Percentiles rank a stretch among this genome's conserved stretches.
Evolutionary conservation across 768 basidiomycete species (phyloP).

Genomic region (Russula lepida): DNA sequence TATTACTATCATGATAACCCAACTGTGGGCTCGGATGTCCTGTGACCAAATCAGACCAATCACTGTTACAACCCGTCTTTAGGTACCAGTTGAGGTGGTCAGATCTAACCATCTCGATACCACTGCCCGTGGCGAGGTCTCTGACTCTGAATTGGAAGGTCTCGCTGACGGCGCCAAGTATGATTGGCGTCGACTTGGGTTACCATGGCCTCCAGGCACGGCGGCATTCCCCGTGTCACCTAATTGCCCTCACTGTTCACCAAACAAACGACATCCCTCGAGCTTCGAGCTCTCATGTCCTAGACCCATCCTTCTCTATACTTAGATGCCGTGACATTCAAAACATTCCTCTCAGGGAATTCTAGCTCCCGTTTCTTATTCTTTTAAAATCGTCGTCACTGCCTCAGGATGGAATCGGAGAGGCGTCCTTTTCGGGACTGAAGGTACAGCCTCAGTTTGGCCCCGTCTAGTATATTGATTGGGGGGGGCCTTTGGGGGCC

Average conservation of each 20-base stretch:
- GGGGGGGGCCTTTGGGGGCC: too few relatives aligned
- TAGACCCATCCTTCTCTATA: too few relatives aligned
- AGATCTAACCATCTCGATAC: too few relatives aligned
- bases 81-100: too few relatives aligned
- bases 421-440: neutral
- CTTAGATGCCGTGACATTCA: too few relatives aligned
- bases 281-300: neutral
- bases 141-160: too few relatives aligned
- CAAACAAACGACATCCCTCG: neutral
- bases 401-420: neutral
- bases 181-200: too few relatives aligned
- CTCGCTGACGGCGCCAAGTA: neutral
- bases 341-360: neutral
- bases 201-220: neutral
- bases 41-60: too few relatives aligned
- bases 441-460: neutral
- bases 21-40: too few relatives aligned
- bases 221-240: neutral
- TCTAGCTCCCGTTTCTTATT: neutral
- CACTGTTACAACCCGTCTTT: too few relatives aligned
- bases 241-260: neutral
- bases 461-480: neutral
- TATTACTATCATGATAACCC: too few relatives aligned
- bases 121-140: neutral
- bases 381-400: neutral